Conservation (phyloP, 2,329 filamentous ascomycete genomes). For the Nemania abortiva region DNA sequence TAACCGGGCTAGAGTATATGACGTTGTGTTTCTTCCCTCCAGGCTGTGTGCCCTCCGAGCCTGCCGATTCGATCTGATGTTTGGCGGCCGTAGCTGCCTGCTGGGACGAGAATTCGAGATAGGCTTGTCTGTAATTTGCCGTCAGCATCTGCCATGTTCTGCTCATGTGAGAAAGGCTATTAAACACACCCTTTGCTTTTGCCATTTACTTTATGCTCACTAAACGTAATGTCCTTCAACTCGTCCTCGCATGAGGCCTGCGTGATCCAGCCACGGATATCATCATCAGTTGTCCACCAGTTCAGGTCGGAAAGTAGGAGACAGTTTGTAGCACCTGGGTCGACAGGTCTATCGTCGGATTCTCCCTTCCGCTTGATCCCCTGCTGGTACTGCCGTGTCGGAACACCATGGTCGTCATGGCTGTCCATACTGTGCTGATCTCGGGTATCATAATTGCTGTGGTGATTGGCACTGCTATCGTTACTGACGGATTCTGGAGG, state of each 20-base stretch:
- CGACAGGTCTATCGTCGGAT: conserved; percentile 69
- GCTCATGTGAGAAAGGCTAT: background rate
- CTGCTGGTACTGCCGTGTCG: conserved; percentile 59
- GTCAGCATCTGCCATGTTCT: conserved; percentile 21
- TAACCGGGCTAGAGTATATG: conserved; percentile 79
- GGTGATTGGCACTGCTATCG: conserved; percentile 52
- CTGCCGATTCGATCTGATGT: conserved; percentile 75
- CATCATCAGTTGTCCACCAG: conserved; percentile 98
- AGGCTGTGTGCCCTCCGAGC: conserved; percentile 64
- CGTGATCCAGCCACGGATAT: conserved; percentile 87
- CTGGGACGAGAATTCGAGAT: conserved; percentile 84
- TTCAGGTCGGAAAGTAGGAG: conserved; percentile 89
- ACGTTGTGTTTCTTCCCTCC: conserved; percentile 78
- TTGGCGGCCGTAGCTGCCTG: conserved; percentile 90
- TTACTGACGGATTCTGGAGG: conserved; percentile 40
- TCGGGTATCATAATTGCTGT: conserved; percentile 57
- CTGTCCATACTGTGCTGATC: conserved; percentile 51
- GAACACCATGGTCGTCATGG: conserved; percentile 50
- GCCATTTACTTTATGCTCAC: conserved; percentile 98
- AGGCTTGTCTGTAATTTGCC: conserved; percentile 72
- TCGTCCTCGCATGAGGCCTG: conserved; percentile 85
- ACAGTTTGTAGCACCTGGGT: conserved; percentile 73
- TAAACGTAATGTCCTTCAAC: conserved; percentile 93
- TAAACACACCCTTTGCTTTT: conserved; percentile 91
- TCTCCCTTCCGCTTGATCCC: conserved; percentile 72